Conservation (phyloP, 73 alveolate species). For the Symbiodinium natans region DNA sequence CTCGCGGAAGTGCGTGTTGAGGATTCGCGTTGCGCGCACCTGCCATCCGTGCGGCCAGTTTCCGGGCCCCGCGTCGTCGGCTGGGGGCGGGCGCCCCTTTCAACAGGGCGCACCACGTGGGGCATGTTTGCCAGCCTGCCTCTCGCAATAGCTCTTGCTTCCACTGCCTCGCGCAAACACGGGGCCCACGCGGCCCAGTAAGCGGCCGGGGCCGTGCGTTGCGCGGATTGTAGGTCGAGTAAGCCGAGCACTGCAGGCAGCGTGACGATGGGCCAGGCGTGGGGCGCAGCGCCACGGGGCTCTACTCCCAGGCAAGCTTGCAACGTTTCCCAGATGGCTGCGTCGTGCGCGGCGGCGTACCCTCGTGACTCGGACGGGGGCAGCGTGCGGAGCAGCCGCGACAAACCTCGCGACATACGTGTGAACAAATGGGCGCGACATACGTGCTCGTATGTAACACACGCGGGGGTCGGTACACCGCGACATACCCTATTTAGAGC, state of each 20-base stretch:
- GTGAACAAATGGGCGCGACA: too few species aligned
- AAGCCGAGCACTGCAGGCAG: background rate
- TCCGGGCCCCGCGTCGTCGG: background rate
- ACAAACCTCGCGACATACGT: too few species aligned
- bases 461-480: too few species aligned
- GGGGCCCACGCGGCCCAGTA: background rate
- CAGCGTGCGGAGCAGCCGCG: slow-evolving; percentile 4
- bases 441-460: too few species aligned
- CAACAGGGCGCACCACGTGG: background rate
- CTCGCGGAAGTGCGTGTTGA: background rate
- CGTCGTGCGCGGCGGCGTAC: background rate
- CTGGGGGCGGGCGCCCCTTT: background rate
- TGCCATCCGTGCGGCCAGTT: background rate
- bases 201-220: background rate
- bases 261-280: background rate
- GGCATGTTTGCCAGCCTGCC: background rate
- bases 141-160: background rate
- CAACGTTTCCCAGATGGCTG: background rate
- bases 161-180: background rate
- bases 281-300: background rate
- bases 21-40: background rate
- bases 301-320: background rate
- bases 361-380: background rate
- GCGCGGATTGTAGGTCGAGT: background rate
- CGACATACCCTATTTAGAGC: too few species aligned